A percentile compares a stretch with the other conserved stretches of the same genome.
These are phyloP conservation scores for Diaporthe australafricana DNA, from an alignment of 2,329 filamentous ascomycete genomes.

Conservation along the genomic window DNA sequence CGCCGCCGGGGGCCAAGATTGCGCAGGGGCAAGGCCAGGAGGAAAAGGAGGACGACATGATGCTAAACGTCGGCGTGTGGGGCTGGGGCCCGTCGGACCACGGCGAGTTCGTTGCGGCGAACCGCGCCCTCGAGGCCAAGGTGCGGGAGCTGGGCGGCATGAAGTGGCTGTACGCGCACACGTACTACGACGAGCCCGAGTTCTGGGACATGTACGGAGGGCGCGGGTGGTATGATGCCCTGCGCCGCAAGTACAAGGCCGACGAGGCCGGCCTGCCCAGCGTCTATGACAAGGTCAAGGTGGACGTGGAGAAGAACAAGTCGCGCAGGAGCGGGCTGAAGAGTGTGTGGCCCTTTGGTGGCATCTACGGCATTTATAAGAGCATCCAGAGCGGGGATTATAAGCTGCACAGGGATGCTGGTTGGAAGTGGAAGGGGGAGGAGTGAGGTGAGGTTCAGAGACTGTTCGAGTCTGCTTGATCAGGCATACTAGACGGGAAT, in stretches of 20 bases:
- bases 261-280: constrained; percentile 64
- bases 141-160: constrained; percentile 77
- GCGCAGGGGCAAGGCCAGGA: constrained; percentile 39
- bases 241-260: constrained; percentile 73
- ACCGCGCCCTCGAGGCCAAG: constrained; percentile 77
- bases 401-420: constrained; percentile 61
- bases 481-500: neutral
- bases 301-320: constrained; percentile 49
- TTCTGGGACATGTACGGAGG: constrained; percentile 76
- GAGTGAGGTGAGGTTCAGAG: constrained; percentile 24
- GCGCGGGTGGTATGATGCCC: constrained; percentile 68
- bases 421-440: constrained; percentile 64
- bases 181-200: constrained; percentile 80
- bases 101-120: constrained; percentile 73
- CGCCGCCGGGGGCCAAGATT: constrained; percentile 31
- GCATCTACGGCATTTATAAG: constrained; percentile 69
- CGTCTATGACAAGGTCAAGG: constrained; percentile 78
- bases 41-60: constrained; percentile 47
- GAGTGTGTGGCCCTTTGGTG: constrained; percentile 66
- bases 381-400: constrained; percentile 69
- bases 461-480: neutral
- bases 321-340: constrained; percentile 57
- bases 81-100: constrained; percentile 74
- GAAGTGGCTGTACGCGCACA: constrained; percentile 91
- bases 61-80: constrained; percentile 81